Evolutionary conservation across 192 early-diverging fungal genomes (phyloP).

Genomic region (Coemansia sp.): DNA sequence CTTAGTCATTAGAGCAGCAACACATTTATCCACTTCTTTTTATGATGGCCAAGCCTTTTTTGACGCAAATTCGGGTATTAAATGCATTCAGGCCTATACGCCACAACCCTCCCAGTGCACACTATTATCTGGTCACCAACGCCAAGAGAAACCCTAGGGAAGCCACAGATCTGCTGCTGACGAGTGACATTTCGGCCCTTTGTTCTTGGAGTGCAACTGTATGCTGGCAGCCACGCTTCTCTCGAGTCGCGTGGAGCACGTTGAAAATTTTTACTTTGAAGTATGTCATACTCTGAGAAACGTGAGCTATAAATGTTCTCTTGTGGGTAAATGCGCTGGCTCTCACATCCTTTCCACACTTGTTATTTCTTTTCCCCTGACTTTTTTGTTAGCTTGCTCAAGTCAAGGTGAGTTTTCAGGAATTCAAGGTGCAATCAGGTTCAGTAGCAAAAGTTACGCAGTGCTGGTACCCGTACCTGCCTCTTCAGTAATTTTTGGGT

Average conservation of each 20-base stretch:
- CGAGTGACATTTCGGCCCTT: neutral
- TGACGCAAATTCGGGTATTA: neutral
- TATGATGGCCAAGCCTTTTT: neutral
- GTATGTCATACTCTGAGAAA: neutral
- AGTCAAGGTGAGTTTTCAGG: neutral
- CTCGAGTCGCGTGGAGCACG: neutral
- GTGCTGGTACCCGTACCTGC: neutral
- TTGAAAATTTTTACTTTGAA: neutral
- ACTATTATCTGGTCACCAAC: neutral
- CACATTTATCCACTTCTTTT: too few relatives aligned
- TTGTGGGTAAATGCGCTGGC: neutral
- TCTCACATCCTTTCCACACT: neutral
- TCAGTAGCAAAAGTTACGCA: neutral
- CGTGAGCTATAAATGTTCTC: neutral
- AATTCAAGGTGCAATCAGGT: neutral
- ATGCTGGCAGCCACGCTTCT: neutral
- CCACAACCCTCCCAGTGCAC: neutral
- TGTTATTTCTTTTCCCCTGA: neutral
- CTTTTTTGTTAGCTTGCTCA: neutral
- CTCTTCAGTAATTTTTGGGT: neutral
- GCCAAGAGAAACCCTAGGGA: neutral
- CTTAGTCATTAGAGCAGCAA: too few relatives aligned
- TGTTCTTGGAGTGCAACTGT: neutral
- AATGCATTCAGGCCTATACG: neutral
- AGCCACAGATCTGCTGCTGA: constrained; percentile 6